phyloP scores from a whole-genome alignment of 1,284 basidiomycete genomes.

The Boletellus sp. region DNA sequence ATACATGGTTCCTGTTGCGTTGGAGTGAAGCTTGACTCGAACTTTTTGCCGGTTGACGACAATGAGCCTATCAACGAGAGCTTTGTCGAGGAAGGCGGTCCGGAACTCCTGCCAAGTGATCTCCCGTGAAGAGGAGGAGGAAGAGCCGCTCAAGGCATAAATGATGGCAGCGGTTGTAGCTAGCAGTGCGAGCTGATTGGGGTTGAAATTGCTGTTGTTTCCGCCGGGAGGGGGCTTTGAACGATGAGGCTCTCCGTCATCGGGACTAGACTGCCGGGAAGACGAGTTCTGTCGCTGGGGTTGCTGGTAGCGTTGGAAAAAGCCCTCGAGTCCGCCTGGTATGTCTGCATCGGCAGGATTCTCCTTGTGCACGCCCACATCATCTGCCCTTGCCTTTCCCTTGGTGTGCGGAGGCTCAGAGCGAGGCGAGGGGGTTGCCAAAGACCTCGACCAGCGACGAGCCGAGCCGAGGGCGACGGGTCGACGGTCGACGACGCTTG shows the following conservation, averaged over 20 bases:
- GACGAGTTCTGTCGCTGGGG: constrained; percentile 37
- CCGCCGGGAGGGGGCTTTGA: constrained; percentile 45
- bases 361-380: constrained; percentile 21
- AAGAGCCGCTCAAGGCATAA: constrained; percentile 65
- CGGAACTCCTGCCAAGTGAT: constrained; percentile 99
- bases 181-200: constrained; percentile 59
- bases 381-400: constrained; percentile 39
- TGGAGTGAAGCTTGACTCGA: constrained; percentile 83
- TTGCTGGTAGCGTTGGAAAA: constrained; percentile 64
- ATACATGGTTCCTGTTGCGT: constrained; percentile 76
- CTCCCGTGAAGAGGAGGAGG: constrained; percentile 67
- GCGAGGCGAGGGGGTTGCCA: constrained; percentile 41
- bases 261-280: constrained; percentile 31
- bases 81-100: constrained; percentile 92
- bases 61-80: constrained; percentile 90
- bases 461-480: constrained; percentile 7
- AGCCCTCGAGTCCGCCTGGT: constrained; percentile 67
- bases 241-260: constrained; percentile 38
- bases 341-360: constrained; percentile 23
- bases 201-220: constrained; percentile 47
- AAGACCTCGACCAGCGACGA: constrained; percentile 34
- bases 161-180: constrained; percentile 61
- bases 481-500: constrained; percentile 21
- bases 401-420: constrained; percentile 30
- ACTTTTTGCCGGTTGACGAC: constrained; percentile 93